Base-by-base conservation (phyloP, 2,329 filamentous ascomycete genomes). In the Ceratocystis harringtonii region DNA sequence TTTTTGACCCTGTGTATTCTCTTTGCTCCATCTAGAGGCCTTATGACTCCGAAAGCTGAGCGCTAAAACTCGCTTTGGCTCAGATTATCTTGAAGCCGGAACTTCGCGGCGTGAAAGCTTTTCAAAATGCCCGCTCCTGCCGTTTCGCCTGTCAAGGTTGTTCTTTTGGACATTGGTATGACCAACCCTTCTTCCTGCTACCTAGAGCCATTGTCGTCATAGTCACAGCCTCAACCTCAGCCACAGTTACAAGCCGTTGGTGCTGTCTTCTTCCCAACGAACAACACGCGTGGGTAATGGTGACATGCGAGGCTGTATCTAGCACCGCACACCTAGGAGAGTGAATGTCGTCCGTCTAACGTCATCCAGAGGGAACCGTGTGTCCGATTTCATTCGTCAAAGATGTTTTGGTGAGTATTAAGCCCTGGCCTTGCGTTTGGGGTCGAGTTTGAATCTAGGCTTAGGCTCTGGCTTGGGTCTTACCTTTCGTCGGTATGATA, bases 371-470 rank as follows among this genome's bases (percentile, higher is more conserved):
- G 80, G 88, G 89, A 69, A 92, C 89, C 62, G 85, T 92, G 69
- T 91, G 88, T 74, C 87, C 87, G 70, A 90, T 92, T 73, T 89
- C 86, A 70, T 92, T 92, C 75, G 89, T 92, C 75, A 89, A 89
- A 77, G 86, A 91, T 74, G 84, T 89, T 69, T 78, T 92, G 77
- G 89, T 92, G 84, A 82, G 87, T 77, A 68, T 52, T 4, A 41
- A 25, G 28, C 22, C 19, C 60, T 60, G 28, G 5, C 28, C 22
- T 48, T 10, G 17, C 8, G 41, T 12, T 17, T 44, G 41, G 41
- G 41, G 17, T n/a, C 12, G 5, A 50, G 15, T 50, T 50, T 19
- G n/a, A 50, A 25, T 25, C 22, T n/a, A 7, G 22, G 22, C 5
- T 22, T 50, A 19, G 7, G 45, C 22, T 22, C 6, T 2, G n/a